These are phyloP conservation scores for Pulicaria dysenterica DNA, from an alignment of 129 eudicot genomes.

Conservation along the genomic window DNA sequence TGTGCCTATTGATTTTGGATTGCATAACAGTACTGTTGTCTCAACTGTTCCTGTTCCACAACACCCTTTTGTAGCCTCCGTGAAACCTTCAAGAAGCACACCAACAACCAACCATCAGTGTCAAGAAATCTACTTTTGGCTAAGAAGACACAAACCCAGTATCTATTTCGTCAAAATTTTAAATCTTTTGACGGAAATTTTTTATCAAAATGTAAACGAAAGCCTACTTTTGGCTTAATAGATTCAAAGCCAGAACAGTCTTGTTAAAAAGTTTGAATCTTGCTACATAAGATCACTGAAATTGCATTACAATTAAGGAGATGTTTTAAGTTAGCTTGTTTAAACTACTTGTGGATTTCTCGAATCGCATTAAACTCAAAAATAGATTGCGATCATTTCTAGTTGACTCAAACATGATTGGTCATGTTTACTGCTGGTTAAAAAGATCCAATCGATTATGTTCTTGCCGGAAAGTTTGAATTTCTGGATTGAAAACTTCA, in stretches of 20 bases:
- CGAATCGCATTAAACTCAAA: too few species aligned
- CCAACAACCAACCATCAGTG: not conserved
- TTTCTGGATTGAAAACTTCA: not conserved
- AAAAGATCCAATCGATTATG: too few species aligned
- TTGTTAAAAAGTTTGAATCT: too few species aligned
- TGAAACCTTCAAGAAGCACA: conserved; percentile 53
- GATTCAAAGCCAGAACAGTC: not conserved
- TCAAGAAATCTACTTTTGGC: not conserved
- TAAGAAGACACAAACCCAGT: not conserved
- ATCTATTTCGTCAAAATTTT: not conserved
- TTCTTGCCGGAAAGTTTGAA: not conserved
- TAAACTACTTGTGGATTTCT: too few species aligned
- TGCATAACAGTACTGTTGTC: conserved; percentile 73
- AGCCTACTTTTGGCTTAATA: not conserved
- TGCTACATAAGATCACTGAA: too few species aligned
- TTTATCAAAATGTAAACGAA: not conserved
- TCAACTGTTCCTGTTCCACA: conserved; percentile 92
- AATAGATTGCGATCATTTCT: too few species aligned
- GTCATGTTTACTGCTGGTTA: too few species aligned
- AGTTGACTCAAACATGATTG: too few species aligned
- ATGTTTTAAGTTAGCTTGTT: too few species aligned
- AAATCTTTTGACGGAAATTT: not conserved
- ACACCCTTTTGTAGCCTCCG: conserved; percentile 82
- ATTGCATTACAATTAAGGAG: too few species aligned
- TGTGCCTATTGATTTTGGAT: conserved; percentile 79